Evolutionary conservation across 352 stramenopile species (phyloP), one percentile per base, ranked within the genome.

Genomic region (Phytophthora hybrid): DNA sequence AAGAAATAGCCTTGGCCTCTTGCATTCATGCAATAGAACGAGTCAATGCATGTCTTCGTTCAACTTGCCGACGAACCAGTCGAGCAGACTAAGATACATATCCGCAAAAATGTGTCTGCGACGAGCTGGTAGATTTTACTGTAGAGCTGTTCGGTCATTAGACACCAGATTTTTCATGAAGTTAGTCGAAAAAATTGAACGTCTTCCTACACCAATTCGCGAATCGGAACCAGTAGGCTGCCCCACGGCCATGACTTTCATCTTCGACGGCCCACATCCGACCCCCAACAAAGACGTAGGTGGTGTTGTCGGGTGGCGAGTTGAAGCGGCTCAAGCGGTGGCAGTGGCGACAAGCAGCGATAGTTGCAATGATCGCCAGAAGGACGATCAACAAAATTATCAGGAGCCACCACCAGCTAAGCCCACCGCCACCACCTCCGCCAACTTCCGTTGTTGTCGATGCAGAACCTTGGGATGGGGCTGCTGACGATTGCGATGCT

Each of bases 131-230:
- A 31, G 26, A 31, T 31, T 31, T 31, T 31, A 31, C 26, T 31
- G 26, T 31, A 31, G 26, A 31, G 26, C 26, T 31, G 26, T 3
- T 31, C 26, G 26, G 26, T 4, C 26, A 31, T 31, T 31, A 31
- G 5, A 31, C 26, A 31, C 26, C 26, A 31, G 26, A 31, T 3
- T 31, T 31, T 31, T 31, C 14, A 51, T 19, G 49, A 18, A 26
- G 10, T 60, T 65, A 69, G 16, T 74, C 49, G 32, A 78, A 71
- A 23, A 78, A 78, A 18, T 63, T 78, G 51, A 78, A 71, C 0
- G 66, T 78, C 29, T 78, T 78, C 66, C 65, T 74, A 9, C 71
- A 78, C 66, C 71, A 78, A 26, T 71, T 78, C 0, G 49, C 71
- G 23, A 78, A 78, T 39, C 71, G 65, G 4, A 78, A 29, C 71